Conservation (phyloP, 768 basidiomycete species). For the Mycena belliarum region DNA sequence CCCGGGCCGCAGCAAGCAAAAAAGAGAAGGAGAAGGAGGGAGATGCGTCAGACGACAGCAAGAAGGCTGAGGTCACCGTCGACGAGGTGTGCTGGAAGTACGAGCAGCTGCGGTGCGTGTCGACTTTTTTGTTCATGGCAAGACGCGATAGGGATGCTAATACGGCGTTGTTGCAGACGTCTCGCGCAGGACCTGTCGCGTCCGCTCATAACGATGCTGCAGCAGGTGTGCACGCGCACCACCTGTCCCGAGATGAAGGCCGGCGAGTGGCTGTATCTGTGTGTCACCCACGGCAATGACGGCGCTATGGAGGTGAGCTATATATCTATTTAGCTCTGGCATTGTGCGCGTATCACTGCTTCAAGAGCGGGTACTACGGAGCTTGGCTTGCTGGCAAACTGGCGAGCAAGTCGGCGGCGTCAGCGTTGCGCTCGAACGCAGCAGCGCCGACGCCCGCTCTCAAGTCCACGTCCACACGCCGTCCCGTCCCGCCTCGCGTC, state of each 20-base stretch:
- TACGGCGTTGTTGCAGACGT: slow-evolving; percentile 57
- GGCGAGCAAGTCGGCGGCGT: too few species aligned
- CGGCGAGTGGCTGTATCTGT: slow-evolving; percentile 97
- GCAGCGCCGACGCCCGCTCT: too few species aligned
- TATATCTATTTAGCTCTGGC: too few species aligned
- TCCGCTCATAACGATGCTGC: slow-evolving; percentile 81
- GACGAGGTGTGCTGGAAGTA: slow-evolving; percentile 88
- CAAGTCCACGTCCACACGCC: too few species aligned
- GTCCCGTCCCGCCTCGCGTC: too few species aligned
- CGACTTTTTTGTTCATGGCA: not conserved
- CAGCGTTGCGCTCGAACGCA: too few species aligned
- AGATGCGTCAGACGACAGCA: slow-evolving; percentile 33
- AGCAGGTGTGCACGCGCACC: slow-evolving; percentile 82
- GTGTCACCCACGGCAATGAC: slow-evolving; percentile 91
- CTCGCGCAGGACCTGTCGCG: slow-evolving; percentile 86
- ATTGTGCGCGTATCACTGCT: too few species aligned
- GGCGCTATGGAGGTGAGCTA: slow-evolving; percentile 84
- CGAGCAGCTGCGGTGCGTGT: slow-evolving; percentile 48
- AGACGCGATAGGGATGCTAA: not conserved
- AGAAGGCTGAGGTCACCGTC: slow-evolving; percentile 56
- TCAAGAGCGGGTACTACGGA: too few species aligned
- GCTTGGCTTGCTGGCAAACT: too few species aligned
- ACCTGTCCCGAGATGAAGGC: slow-evolving; percentile 98
- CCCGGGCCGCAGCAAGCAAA: slow-evolving; percentile 45
- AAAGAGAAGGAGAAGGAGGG: slow-evolving; percentile 31